Evolutionary conservation across 176 grass and related monocot species (phyloP), one percentile per base, ranked within the genome.

Genomic region (Bromus sterilis): DNA sequence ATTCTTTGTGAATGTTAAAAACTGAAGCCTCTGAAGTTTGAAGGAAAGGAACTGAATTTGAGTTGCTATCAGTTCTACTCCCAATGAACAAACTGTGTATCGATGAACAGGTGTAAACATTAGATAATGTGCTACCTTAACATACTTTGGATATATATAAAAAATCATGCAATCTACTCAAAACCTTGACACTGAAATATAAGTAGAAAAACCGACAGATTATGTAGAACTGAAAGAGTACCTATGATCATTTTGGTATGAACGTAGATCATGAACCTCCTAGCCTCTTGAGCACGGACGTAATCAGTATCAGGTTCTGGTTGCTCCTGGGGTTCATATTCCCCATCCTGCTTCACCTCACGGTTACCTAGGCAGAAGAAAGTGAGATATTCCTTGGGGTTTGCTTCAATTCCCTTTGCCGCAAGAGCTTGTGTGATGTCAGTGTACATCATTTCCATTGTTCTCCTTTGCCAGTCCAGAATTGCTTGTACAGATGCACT

Each of bases 201-300:
- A 73, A 49, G 77, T 9, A n/a, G n/a, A n/a, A n/a, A n/a, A 26
- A 76, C 28, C 14, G 0, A 66, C 40, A 42, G 57, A 46, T 65
- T 65, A 37, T 9, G n/a, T 53, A 56, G 15, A 77, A 34, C 14
- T 15, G 13, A 61, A 3, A 25, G 43, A 9, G 46, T 98, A 95
- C 95, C 95, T 78, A 98, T 93, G 88, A 98, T 91, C 95, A 98
- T 98, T 88, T 98, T 98, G 82, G 92, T 64, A 71, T 98, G 95
- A 66, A 98, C 95, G 77, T 98, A 98, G 85, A 98, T 98, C 95
- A 98, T 98, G 86, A 95, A 98, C 58, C 95, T 86, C 74, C 95
- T 87, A 24, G 78, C 84, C 85, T 95, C 78, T 78, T 98, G 95
- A 82, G 92, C 88, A 31, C 82, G 86, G n/a, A 18, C 86, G 49